These are phyloP conservation scores for Cardiospermum halicacabum DNA, from an alignment of 345 rosid species.

Conservation along the genomic window DNA sequence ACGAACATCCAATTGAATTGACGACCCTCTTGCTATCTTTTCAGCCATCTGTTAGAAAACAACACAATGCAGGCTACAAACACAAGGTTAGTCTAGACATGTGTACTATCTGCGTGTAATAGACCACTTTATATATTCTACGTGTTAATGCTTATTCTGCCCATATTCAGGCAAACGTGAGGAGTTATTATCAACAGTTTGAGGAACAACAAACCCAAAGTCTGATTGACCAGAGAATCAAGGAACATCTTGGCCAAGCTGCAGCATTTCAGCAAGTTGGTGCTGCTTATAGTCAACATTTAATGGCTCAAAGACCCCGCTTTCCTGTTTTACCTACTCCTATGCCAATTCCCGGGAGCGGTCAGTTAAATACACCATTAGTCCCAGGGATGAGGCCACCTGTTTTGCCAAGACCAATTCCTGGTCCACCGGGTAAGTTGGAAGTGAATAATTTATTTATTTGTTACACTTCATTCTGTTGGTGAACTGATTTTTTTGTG, in stretches of 20 bases:
- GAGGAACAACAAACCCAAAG: constrained; percentile 99
- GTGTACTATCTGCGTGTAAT: background rate
- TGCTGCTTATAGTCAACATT: constrained; percentile 80
- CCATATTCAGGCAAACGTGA: constrained; percentile 75
- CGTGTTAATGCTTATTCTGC: constrained; percentile 5
- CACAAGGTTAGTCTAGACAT: constrained; percentile 66
- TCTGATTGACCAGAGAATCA: constrained; percentile 89
- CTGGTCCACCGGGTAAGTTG: constrained; percentile 50
- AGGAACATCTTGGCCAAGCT: constrained; percentile 90
- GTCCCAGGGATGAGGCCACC: constrained; percentile 81
- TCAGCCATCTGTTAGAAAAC: constrained; percentile 99
- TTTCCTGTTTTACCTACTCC: constrained; percentile 70
- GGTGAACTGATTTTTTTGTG: background rate
- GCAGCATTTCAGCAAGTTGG: constrained; percentile 90
- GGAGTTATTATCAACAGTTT: constrained; percentile 91
- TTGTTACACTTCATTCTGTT: background rate
- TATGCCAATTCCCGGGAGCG: constrained; percentile 43
- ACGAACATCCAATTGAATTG: background rate
- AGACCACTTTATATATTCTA: background rate
- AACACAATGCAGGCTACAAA: constrained; percentile 97
- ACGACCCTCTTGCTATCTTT: background rate
- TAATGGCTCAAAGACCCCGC: constrained; percentile 76
- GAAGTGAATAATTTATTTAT: background rate
- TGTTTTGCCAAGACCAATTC: constrained; percentile 68
- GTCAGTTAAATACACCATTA: constrained; percentile 37